Evolutionary conservation across 192 early-diverging fungal species (phyloP), one percentile per base, ranked within the genome.

Genomic region (Thoreauomyces humboldtii): DNA sequence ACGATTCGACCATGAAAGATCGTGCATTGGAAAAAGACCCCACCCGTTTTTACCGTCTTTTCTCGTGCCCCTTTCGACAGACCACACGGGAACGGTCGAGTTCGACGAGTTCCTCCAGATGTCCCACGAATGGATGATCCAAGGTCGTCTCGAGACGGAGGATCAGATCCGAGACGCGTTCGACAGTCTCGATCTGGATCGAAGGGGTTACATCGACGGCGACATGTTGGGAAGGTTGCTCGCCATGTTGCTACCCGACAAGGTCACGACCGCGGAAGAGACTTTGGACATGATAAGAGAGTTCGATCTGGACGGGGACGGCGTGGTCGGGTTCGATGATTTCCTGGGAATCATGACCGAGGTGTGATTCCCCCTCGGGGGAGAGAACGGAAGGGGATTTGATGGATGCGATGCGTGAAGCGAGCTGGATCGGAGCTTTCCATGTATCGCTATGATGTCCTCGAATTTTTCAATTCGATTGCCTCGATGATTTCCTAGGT

Each of bases 101-200:
- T 77, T 79, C 45, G 74, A 76, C 48, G 77, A 79, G 55, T 79
- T 79, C 48, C 58, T 79, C 12, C 52, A 67, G 46, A 67, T 72
- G 64, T 48, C 29, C 35, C 61, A 70, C 19, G 56, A 55, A 12
- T 54, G 66, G 55, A 59, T 61, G 57, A 57, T 60, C 19, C 57
- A 58, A 15, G 69, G 55, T 25, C 61, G 57, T 25, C 35, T 72
- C 7, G 52, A 47, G 28, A 70, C 67, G 29, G 56, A 73, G 14
- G 51, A 53, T 1, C 63, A 79, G 45, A 22, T 79, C 24, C 33
- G 43, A 1, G 77, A 79, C 50, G 77, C 77, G 7, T 79, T 79
- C 29, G 37, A 71, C 31, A 44, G 51, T 3, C 66, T 79, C 58
- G 77, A 79, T 66, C n/a, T 61, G 53, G 74, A 79, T 46, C 24